These are phyloP conservation scores for Vitis amurensis DNA, from an alignment of 164 flowering plant species.

Conservation along the genomic window DNA sequence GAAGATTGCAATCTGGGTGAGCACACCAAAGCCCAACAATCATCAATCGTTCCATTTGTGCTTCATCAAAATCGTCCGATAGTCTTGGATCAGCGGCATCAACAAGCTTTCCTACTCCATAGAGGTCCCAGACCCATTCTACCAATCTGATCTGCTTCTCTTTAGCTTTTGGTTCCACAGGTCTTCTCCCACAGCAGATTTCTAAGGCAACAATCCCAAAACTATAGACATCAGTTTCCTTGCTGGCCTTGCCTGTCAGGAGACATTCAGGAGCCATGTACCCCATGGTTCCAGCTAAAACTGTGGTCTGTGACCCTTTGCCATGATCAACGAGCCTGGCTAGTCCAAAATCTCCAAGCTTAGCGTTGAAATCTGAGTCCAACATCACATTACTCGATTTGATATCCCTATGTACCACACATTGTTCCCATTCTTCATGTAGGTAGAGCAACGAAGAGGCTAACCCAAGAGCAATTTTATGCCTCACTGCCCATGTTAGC, in stretches of 20 bases:
- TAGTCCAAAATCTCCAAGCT: slow-evolving; percentile 17
- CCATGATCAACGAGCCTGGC: slow-evolving; percentile 10
- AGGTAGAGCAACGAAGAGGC: slow-evolving; percentile 6
- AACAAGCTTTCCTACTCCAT: not conserved
- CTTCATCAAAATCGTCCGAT: slow-evolving; percentile 2
- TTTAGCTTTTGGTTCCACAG: not conserved
- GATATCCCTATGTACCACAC: slow-evolving; percentile 3
- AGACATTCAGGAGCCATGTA: slow-evolving; percentile 4
- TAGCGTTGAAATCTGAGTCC: slow-evolving; percentile 10
- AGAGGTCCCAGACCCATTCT: not conserved
- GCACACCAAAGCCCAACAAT: slow-evolving; percentile 19
- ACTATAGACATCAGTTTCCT: not conserved
- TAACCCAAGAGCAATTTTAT: slow-evolving; percentile 1
- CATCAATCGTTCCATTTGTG: slow-evolving; percentile 9
- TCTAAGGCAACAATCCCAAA: slow-evolving; percentile 1
- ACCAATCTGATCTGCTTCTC: not conserved
- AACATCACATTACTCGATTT: slow-evolving; percentile 5
- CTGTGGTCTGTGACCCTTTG: not conserved
- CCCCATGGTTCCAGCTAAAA: slow-evolving; percentile 1
- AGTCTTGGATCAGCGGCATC: not conserved
- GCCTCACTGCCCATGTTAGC: not conserved
- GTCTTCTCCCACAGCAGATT: not conserved
- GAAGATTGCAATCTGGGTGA: slow-evolving; percentile 9
- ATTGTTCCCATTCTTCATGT: not conserved
- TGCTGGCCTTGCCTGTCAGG: not conserved